Base-by-base conservation (phyloP, 1,284 basidiomycete species). In the Xerocomus minutiporus region DNA sequence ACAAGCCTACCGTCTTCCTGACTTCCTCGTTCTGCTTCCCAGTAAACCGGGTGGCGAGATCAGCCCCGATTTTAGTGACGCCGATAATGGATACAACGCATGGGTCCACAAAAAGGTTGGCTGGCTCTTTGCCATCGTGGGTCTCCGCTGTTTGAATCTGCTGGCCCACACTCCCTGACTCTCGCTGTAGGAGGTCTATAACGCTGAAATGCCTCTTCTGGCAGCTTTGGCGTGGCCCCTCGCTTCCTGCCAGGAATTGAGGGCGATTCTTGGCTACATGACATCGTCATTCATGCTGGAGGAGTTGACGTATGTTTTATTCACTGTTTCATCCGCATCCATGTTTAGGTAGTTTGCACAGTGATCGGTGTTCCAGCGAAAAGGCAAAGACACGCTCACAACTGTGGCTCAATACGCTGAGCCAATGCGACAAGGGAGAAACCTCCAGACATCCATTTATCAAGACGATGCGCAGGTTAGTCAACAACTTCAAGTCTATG, bases 201-300 rank as follows among this genome's bases (percentile, higher is more conserved):
- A 68, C 32, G 58, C 66, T 20, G 65, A 66, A 36, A 69, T 69
- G 60, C 60, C 62, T 15, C 35, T 69, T 1, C 50, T 69, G 3
- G 65, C 64, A 2, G 60, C 67, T 13, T 46, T 65, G 6, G 60
- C 60, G 8, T 66, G 44, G 40, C 67, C 65, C 5, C 48, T 58
- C 26, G 63, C 65, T 36, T 66, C 62, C 15, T 61, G 43, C 28
- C 42, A 50, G 23, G 57, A 58, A 40, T 42, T 68, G 54, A 57
- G 60, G 35, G 62, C 47, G 20, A 68, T 66, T 26, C 57, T 68
- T 17, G 57, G 59, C 47, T 66, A 69, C 20, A 68, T 69, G 65
- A 67, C 66, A 15, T 20, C 48, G 15, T 69, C 66, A 8, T 66
- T 69, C 52, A 68, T 69, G 64, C 53, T 69, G n/a, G 67, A 66